Conservation (phyloP, 805 yeast species). For the Isabelozyma heimii region DNA sequence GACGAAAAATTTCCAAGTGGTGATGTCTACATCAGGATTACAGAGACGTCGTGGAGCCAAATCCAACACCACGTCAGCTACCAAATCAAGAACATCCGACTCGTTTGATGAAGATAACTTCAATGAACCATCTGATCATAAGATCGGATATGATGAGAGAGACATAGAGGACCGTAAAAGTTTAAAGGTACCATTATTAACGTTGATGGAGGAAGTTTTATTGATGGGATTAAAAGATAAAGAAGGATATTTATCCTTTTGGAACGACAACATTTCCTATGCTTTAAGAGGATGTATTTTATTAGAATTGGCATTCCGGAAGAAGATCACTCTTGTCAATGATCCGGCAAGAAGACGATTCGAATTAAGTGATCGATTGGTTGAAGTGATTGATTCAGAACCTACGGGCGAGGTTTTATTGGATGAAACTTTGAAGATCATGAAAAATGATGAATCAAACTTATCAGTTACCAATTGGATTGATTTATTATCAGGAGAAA, state of each 20-base stretch:
- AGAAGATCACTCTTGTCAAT: slow-evolving; percentile 81
- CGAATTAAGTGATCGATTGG: slow-evolving; percentile 80
- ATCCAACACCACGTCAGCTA: slow-evolving; percentile 17
- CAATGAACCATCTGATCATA: slow-evolving; percentile 42
- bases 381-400: slow-evolving; percentile 81
- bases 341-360: slow-evolving; percentile 90
- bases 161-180: slow-evolving; percentile 47
- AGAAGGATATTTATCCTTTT: slow-evolving; percentile 93
- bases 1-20: too few relatives aligned
- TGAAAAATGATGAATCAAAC: slow-evolving; percentile 78
- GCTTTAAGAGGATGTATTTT: slow-evolving; percentile 93
- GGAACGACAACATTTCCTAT: slow-evolving; percentile 97
- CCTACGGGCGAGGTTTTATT: slow-evolving; percentile 93
- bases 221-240: slow-evolving; percentile 91
- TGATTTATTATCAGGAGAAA: slow-evolving; percentile 89
- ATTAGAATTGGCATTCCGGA: slow-evolving; percentile 88
- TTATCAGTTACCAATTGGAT: slow-evolving; percentile 88
- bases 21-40: slow-evolving; percentile 48
- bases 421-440: slow-evolving; percentile 89
- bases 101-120: slow-evolving; percentile 21
- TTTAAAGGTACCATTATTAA: slow-evolving; percentile 63
- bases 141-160: slow-evolving; percentile 78
- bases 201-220: slow-evolving; percentile 95
- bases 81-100: slow-evolving; percentile 14
- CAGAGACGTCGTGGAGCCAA: slow-evolving; percentile 74